Conservation (phyloP, 2,329 filamentous ascomycete species). For the Leptographium flavum region DNA sequence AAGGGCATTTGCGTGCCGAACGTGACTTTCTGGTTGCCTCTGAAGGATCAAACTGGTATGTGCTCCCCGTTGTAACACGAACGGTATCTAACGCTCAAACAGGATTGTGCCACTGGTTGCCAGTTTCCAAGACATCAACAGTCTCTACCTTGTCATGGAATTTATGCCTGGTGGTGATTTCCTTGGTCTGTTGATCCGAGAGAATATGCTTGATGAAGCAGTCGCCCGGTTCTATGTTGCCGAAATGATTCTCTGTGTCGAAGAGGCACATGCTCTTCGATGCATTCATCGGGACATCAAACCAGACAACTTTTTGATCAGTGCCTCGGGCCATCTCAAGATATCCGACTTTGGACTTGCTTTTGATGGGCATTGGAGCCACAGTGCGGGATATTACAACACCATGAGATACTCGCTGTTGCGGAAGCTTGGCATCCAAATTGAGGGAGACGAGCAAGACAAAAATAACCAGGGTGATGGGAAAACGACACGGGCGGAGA, state of each 20-base stretch:
- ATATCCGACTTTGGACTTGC: slow-evolving; percentile 94
- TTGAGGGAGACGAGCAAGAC: slow-evolving; percentile 64
- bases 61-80: not conserved
- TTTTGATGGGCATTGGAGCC: slow-evolving; percentile 90
- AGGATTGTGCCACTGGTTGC: slow-evolving; percentile 77
- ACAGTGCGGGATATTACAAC: slow-evolving; percentile 77
- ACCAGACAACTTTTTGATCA: slow-evolving; percentile 92
- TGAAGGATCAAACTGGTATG: slow-evolving; percentile 67
- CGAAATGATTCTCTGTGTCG: slow-evolving; percentile 91
- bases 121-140: slow-evolving; percentile 75
- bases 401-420: slow-evolving; percentile 69
- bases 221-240: slow-evolving; percentile 79
- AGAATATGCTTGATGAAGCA: slow-evolving; percentile 67
- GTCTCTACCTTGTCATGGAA: slow-evolving; percentile 91
- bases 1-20: slow-evolving; percentile 83
- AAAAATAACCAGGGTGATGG: slow-evolving; percentile 18
- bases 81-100: not conserved
- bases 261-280: slow-evolving; percentile 73
- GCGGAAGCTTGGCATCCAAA: slow-evolving; percentile 56
- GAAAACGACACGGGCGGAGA: not conserved
- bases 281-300: slow-evolving; percentile 97
- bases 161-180: slow-evolving; percentile 98
- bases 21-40: slow-evolving; percentile 83
- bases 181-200: slow-evolving; percentile 68
- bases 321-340: slow-evolving; percentile 75